Percentiles rank a stretch among this genome's conserved stretches.
These are phyloP conservation scores for Sclerotinia spermophila DNA, from an alignment of 2,329 filamentous ascomycete species.

Conservation along the genomic window DNA sequence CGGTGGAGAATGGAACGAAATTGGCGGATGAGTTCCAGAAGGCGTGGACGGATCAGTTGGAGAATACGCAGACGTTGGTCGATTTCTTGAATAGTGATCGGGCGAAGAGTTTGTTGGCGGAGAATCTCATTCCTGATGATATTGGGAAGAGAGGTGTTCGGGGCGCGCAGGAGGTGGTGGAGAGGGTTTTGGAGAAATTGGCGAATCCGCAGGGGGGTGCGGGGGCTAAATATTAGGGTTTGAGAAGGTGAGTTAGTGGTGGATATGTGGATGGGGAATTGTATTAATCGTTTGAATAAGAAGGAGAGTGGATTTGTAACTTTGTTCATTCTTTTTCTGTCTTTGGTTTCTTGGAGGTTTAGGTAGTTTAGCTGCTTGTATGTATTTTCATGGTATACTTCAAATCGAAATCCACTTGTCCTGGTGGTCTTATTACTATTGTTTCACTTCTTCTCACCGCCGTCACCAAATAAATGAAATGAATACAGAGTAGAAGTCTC, in stretches of 20 bases:
- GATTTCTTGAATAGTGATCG: conserved; percentile 18
- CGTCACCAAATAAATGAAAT: too few relatives aligned
- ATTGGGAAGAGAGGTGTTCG: neutral
- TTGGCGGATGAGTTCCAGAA: conserved; percentile 17
- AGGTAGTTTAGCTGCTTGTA: too few relatives aligned
- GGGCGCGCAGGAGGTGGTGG: conserved; percentile 1
- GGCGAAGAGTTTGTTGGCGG: neutral
- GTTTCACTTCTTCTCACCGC: too few relatives aligned
- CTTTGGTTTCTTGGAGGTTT: too few relatives aligned
- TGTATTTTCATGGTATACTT: too few relatives aligned
- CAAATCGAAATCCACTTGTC: neutral
- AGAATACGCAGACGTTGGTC: conserved; percentile 19
- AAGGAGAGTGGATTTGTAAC: neutral
- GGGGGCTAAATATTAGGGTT: neutral
- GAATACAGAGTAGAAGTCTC: too few relatives aligned
- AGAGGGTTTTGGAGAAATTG: conserved; percentile 9
- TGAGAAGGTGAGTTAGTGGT: neutral
- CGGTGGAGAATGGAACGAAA: neutral
- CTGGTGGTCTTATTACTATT: neutral
- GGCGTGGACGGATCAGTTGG: conserved; percentile 20
- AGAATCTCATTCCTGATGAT: conserved; percentile 2
- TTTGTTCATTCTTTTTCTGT: neutral
- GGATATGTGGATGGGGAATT: neutral
- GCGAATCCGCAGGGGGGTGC: neutral
- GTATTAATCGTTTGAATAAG: too few relatives aligned